Percentiles rank a stretch among this genome's conserved stretches.
Evolutionary conservation across 306 rosid genomes (phyloP).

Genomic region (Gleditsia sinensis): DNA sequence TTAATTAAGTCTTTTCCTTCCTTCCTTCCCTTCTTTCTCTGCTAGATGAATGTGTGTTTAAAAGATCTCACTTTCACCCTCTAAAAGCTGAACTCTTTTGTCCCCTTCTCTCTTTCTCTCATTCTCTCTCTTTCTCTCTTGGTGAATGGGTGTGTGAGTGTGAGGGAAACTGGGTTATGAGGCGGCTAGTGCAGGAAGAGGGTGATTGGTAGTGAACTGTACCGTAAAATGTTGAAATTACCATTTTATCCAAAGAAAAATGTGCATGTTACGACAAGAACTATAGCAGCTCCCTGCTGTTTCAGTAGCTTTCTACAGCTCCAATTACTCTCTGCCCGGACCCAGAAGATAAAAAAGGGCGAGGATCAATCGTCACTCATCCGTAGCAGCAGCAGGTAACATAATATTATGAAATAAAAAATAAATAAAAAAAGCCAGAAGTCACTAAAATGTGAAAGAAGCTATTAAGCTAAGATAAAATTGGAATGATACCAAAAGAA

Average conservation of each 20-base stretch:
- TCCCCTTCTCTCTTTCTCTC: slow-evolving; percentile 6
- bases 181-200: slow-evolving; percentile 46
- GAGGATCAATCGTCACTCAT: not conserved
- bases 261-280: not conserved
- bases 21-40: not conserved
- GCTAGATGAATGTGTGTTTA: not conserved
- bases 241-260: not conserved
- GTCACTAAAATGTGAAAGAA: not conserved
- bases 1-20: not conserved
- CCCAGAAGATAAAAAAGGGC: slow-evolving; percentile 2
- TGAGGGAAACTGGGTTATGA: slow-evolving; percentile 37
- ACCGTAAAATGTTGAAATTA: not conserved
- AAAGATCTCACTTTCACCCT: slow-evolving; percentile 19
- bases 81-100: slow-evolving; percentile 32
- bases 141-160: not conserved
- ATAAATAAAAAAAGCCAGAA: not conserved
- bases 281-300: not conserved
- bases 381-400: not conserved
- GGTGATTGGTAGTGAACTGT: slow-evolving; percentile 14
- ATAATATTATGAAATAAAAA: too few species aligned
- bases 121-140: not conserved
- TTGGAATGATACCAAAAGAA: too few species aligned
- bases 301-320: not conserved
- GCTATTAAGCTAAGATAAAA: too few species aligned
- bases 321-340: not conserved